These are phyloP conservation scores for Ustilago shanxiensis DNA, from an alignment of 1,284 basidiomycete genomes.

Conservation along the genomic window DNA sequence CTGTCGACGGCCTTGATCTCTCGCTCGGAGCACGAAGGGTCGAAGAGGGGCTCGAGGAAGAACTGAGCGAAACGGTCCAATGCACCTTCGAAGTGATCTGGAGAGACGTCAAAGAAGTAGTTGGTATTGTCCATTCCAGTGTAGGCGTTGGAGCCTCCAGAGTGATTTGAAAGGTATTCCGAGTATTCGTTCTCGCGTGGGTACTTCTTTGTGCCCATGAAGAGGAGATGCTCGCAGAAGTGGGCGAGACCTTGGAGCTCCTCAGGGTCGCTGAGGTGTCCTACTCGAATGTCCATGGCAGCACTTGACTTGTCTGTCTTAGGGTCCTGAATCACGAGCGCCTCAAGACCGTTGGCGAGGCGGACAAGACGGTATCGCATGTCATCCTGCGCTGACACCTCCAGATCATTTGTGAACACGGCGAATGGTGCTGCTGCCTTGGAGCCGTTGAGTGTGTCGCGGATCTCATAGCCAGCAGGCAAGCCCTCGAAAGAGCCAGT, in stretches of 20 bases:
- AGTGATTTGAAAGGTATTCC: slow-evolving; percentile 88
- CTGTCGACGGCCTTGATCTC: slow-evolving; percentile 98
- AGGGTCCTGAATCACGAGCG: slow-evolving; percentile 85
- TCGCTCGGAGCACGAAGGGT: slow-evolving; percentile 88
- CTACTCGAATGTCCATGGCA: slow-evolving; percentile 93
- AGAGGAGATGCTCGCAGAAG: slow-evolving; percentile 94
- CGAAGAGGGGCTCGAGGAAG: slow-evolving; percentile 92
- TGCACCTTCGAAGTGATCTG: slow-evolving; percentile 84
- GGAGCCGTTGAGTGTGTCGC: slow-evolving; percentile 40
- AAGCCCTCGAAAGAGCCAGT: slow-evolving; percentile 40
- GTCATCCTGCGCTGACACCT: slow-evolving; percentile 51
- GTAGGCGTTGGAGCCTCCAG: slow-evolving; percentile 92
- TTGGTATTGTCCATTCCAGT: slow-evolving; percentile 94
- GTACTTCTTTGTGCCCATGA: slow-evolving; percentile 79
- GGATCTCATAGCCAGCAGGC: slow-evolving; percentile 52
- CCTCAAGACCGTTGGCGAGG: slow-evolving; percentile 88
- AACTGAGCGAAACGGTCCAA: slow-evolving; percentile 92
- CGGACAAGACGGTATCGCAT: slow-evolving; percentile 76
- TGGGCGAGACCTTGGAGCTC: slow-evolving; percentile 80
- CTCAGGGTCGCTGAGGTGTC: slow-evolving; percentile 88
- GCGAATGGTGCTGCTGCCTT: slow-evolving; percentile 55
- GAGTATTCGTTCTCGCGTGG: slow-evolving; percentile 68
- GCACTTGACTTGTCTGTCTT: slow-evolving; percentile 95
- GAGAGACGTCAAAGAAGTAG: slow-evolving; percentile 91
- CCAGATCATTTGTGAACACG: slow-evolving; percentile 59